phyloP scores from a whole-genome alignment of 305 asterid genomes.

The Vinca major region DNA sequence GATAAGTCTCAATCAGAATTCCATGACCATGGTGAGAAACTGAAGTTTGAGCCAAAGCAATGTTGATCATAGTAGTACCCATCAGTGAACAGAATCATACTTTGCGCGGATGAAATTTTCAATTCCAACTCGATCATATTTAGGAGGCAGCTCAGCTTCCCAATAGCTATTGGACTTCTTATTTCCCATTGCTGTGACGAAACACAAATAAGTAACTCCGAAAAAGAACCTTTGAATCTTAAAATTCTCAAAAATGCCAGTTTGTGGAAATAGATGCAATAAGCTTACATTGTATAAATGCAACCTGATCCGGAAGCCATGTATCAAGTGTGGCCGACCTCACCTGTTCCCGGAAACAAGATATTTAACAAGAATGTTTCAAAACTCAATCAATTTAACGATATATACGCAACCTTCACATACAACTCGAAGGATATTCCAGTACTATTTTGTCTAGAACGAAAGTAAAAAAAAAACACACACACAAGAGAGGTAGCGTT shows the following conservation, averaged over 20 bases:
- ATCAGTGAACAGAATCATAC: constrained; percentile 41
- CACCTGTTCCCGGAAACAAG: constrained; percentile 38
- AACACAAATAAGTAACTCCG: constrained; percentile 14
- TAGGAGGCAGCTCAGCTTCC: constrained; percentile 96
- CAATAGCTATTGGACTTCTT: constrained; percentile 85
- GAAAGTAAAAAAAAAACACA: not conserved
- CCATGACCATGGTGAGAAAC: not conserved
- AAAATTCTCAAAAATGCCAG: constrained; percentile 7
- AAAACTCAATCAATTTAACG: not conserved
- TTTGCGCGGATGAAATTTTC: constrained; percentile 94
- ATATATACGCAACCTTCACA: not conserved
- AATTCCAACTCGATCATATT: constrained; percentile 77
- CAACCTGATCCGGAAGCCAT: constrained; percentile 98
- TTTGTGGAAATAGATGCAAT: not conserved
- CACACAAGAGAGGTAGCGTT: not conserved
- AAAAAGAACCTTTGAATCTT: not conserved
- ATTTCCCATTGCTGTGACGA: constrained; percentile 78
- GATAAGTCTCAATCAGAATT: not conserved
- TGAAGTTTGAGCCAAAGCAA: constrained; percentile 13
- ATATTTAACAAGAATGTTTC: not conserved
- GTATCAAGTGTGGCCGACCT: constrained; percentile 97
- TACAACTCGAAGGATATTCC: not conserved
- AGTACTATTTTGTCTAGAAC: not conserved
- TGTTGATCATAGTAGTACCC: constrained; percentile 18
- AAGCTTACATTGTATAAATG: constrained; percentile 75